These are phyloP conservation scores for Arctium minus DNA, from an alignment of 129 eudicot species.

Conservation along the genomic window DNA sequence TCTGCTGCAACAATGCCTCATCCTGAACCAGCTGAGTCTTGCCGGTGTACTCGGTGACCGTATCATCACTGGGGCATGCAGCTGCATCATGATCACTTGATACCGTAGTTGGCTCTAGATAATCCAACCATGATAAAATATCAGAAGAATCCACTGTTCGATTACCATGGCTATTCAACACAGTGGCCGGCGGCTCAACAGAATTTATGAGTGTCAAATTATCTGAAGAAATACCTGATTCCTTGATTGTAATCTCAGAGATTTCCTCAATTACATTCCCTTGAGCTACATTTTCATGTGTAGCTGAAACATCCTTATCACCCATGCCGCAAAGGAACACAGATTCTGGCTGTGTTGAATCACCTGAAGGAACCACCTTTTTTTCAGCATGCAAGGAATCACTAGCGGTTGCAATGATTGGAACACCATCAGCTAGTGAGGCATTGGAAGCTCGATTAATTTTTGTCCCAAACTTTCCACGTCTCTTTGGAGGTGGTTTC, in stretches of 20 bases:
- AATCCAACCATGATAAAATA: constrained; percentile 23
- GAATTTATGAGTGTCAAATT: constrained; percentile 42
- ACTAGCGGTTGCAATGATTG: constrained; percentile 14
- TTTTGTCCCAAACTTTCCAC: constrained; percentile 45
- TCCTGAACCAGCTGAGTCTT: constrained; percentile 8
- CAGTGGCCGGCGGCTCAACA: constrained; percentile 29
- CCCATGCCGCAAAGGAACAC: constrained; percentile 4
- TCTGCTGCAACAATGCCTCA: constrained; percentile 2
- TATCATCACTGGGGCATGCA: neutral
- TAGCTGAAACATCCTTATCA: constrained; percentile 8
- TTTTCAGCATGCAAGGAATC: constrained; percentile 17
- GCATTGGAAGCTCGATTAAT: constrained; percentile 23
- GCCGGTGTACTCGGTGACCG: constrained; percentile 6
- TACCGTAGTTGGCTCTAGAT: neutral
- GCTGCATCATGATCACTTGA: neutral
- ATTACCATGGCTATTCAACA: constrained; percentile 15
- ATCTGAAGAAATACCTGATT: constrained; percentile 25
- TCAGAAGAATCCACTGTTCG: constrained; percentile 21
- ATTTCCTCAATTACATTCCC: constrained; percentile 16
- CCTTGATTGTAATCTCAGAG: constrained; percentile 23
- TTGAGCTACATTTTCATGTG: constrained; percentile 8
- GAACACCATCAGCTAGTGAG: constrained; percentile 12
- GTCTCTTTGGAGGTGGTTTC: constrained; percentile 63
- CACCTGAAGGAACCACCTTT: constrained; percentile 12
- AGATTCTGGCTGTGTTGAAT: constrained; percentile 22